Conservation (phyloP, 345 rosid species). For the Bruguiera parviflora region DNA sequence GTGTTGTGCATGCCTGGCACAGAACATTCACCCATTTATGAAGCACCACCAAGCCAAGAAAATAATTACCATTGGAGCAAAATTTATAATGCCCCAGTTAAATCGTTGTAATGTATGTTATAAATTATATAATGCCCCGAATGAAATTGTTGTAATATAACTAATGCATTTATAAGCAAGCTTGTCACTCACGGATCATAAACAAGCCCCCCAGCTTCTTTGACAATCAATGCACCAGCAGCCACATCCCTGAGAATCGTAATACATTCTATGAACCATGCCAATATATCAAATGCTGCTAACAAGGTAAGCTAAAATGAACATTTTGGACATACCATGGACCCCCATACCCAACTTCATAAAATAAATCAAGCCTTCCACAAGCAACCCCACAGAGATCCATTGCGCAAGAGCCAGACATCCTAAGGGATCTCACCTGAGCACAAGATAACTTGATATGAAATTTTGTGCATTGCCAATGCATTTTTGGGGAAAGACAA, state of each 20-base stretch:
- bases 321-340: constrained; percentile 56
- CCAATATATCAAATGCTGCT: neutral
- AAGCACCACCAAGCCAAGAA: too few species aligned
- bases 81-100: neutral
- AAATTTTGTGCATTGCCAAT: constrained; percentile 1
- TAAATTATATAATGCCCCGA: too few species aligned
- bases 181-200: constrained; percentile 78
- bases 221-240: constrained; percentile 75
- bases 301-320: neutral
- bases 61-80: neutral
- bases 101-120: neutral
- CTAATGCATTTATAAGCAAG: neutral
- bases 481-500: neutral
- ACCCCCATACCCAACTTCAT: constrained; percentile 80
- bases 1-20: neutral
- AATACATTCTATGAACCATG: constrained; percentile 3
- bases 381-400: constrained; percentile 93
- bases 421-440: constrained; percentile 91
- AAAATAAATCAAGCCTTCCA: constrained; percentile 83
- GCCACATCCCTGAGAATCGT: constrained; percentile 77
- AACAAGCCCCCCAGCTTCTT: constrained; percentile 90
- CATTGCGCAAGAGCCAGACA: constrained; percentile 92
- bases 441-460: constrained; percentile 12
- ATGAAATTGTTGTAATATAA: neutral
- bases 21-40: too few species aligned